Evolutionary conservation across 2,329 filamentous ascomycete genomes (phyloP), one percentile per base, ranked within the genome.

Genomic region (Exophiala spinifera): DNA sequence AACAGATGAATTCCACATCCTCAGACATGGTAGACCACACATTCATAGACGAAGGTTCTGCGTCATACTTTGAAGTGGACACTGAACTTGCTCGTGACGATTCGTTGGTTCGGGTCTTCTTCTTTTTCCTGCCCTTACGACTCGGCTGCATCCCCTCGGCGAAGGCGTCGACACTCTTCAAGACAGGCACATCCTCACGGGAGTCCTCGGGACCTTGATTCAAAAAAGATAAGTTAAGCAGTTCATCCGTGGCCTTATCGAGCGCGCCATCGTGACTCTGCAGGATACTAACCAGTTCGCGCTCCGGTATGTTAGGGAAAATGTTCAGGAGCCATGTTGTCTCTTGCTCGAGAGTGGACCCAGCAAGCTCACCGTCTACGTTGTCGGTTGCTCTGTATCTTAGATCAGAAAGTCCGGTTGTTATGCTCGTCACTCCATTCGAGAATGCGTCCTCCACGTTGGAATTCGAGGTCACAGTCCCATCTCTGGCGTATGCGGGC

Each of bases 111-210:
- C 50, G 45, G 14, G 40, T 23, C 53, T 51, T 73, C 56, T 64
- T 65, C 53, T 56, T 66, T 34, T 66, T 70, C 40, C 68, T 53
- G 4, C 53, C 31, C 34, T 62, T 62, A 8, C 73, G 43, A 72
- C 73, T 48, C 70, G 72, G 60, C 67, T 66, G 66, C 65, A 1
- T 68, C 68, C 79, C 78, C 36, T 82, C 78, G 19, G 82, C 84
- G 66, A 96, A 96, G 0, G 82, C 90, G 54, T 96, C 90, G n/a
- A 96, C 76, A 0, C 91, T 89, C 66, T 88, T 92, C 1, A 78
- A 74, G 1, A 75, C 67, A 4, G 74, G 65, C 15, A 73, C 69
- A 31, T 70, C 72, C 44, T 70, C 68, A 2, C 69, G 72, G 3
- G 77, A 72, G 34, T 71, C 72, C 50, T 82, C 76, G 0, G 81